A percentile compares a stretch with the other conserved stretches of the same genome.
phyloP scores from a whole-genome alignment of 208 protist species.

The Leishmania lainsoni region DNA sequence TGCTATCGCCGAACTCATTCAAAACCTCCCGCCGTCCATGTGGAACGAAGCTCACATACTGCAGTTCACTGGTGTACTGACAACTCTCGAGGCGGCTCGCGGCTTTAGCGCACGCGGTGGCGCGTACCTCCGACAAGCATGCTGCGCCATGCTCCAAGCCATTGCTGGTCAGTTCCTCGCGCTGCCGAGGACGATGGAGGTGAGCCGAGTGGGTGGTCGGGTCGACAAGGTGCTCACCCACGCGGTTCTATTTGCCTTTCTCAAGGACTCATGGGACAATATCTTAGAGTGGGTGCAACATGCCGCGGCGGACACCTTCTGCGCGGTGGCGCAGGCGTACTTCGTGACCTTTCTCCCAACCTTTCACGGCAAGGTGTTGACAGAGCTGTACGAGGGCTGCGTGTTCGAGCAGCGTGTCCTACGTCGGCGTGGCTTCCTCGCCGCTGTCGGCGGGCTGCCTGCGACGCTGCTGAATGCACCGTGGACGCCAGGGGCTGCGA shows the following conservation, averaged over 20 bases:
- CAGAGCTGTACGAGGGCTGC: constrained; percentile 56
- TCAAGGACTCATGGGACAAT: constrained; percentile 90
- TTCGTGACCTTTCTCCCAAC: constrained; percentile 57
- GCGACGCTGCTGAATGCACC: constrained; percentile 43
- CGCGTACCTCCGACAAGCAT: constrained; percentile 91
- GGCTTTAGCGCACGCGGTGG: constrained; percentile 95
- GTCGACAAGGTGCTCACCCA: constrained; percentile 61
- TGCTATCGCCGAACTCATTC: constrained; percentile 87
- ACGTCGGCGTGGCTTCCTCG: constrained; percentile 82
- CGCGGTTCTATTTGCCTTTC: constrained; percentile 73
- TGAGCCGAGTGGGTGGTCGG: constrained; percentile 56
- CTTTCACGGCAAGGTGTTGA: constrained; percentile 81
- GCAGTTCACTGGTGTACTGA: constrained; percentile 19
- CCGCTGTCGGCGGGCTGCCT: constrained; percentile 84
- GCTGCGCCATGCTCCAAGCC: constrained; percentile 86
- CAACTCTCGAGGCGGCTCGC: constrained; percentile 82
- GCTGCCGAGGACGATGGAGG: constrained; percentile 66
- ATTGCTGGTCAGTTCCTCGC: constrained; percentile 60
- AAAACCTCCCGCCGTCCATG: constrained; percentile 43
- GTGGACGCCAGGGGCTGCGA: constrained; percentile 12
- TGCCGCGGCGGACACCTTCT: constrained; percentile 66
- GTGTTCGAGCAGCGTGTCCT: constrained; percentile 42
- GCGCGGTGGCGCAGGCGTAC: constrained; percentile 62
- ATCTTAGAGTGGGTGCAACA: constrained; percentile 87
- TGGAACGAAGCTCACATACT: constrained; percentile 40